These are phyloP conservation scores for Drechslerella dactyloides DNA, from an alignment of 2,329 filamentous ascomycete species.

Conservation along the genomic window DNA sequence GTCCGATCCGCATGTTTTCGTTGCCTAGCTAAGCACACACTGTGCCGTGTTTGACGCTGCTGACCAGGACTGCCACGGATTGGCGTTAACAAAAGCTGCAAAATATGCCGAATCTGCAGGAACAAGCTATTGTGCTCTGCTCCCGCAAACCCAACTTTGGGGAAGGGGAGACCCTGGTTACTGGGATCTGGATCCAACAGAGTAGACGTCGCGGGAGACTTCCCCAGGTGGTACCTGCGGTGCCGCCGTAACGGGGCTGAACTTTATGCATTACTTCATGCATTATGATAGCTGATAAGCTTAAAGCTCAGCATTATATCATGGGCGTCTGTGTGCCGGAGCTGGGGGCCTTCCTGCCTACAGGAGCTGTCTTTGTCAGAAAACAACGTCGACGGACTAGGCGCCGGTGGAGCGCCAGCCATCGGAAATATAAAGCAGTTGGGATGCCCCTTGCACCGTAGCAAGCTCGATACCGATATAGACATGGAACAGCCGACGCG, in stretches of 20 bases:
- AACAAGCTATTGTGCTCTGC: background rate
- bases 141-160: too few species aligned
- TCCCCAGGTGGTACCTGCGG: too few species aligned
- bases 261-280: too few species aligned
- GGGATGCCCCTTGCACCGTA: background rate
- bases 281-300: too few species aligned
- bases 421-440: background rate
- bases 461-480: too few species aligned
- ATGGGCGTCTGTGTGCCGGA: background rate
- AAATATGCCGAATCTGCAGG: background rate
- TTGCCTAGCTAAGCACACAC: background rate
- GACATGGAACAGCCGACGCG: too few species aligned
- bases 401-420: conserved; percentile 1
- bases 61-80: background rate
- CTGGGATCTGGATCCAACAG: too few species aligned
- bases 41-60: conserved; percentile 10
- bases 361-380: background rate
- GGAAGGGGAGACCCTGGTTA: too few species aligned
- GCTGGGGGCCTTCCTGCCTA: too few species aligned
- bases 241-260: too few species aligned
- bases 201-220: too few species aligned
- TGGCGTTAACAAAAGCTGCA: background rate
- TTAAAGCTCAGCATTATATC: too few species aligned
- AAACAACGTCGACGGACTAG: background rate
- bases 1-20: background rate